Evolutionary conservation across 1,284 basidiomycete genomes (phyloP).

Genomic region (Thelephora terrestris): DNA sequence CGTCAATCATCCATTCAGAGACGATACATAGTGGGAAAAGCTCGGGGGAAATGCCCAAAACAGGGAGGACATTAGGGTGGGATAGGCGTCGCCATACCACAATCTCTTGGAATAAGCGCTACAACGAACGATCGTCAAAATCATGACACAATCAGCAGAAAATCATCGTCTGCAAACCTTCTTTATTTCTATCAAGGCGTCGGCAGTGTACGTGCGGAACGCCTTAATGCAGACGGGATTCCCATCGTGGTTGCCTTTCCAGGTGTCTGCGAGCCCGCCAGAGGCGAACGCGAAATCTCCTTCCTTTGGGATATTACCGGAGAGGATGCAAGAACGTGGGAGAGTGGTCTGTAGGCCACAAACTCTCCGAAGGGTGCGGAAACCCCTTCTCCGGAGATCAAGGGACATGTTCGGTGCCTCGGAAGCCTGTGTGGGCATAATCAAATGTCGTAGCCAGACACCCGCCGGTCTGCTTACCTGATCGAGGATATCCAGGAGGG

Average conservation of each 20-base stretch:
- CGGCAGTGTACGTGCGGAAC: constrained; percentile 4
- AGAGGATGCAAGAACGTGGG: background rate
- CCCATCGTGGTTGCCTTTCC: constrained; percentile 4
- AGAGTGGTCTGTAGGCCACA: background rate
- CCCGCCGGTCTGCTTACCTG: too few relatives aligned
- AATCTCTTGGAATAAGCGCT: constrained; percentile 5
- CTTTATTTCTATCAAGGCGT: background rate
- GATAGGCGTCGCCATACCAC: constrained; percentile 7
- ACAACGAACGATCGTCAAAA: background rate
- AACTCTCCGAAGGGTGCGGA: background rate
- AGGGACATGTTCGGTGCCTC: too few relatives aligned
- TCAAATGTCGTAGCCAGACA: too few relatives aligned
- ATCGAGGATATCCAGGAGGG: too few relatives aligned
- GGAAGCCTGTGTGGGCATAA: too few relatives aligned
- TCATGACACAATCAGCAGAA: background rate
- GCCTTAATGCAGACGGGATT: constrained; percentile 8
- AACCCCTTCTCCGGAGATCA: background rate
- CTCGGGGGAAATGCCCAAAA: constrained; percentile 5
- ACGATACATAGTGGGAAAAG: constrained; percentile 8
- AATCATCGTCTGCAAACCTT: background rate
- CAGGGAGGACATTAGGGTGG: constrained; percentile 6
- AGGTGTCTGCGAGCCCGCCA: constrained; percentile 11
- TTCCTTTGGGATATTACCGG: background rate
- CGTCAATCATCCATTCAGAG: constrained; percentile 8
- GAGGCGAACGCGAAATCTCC: background rate